phyloP scores from a whole-genome alignment of 2,329 filamentous ascomycete species.

The Neobulgaria alba region DNA sequence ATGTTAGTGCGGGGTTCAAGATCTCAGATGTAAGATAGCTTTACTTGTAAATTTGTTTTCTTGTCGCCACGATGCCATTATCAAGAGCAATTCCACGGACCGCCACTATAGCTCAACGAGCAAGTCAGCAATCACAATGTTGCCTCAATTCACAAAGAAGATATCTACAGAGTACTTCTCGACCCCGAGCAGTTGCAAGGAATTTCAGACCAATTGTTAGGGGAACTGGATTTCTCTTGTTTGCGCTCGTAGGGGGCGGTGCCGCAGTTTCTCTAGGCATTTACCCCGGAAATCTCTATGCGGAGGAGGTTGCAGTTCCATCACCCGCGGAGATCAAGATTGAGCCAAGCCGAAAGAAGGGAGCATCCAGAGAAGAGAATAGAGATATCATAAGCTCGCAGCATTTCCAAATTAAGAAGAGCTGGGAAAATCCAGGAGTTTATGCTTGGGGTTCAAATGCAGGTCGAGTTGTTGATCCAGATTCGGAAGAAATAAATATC shows the following conservation, averaged over 20 bases:
- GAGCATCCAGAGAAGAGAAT: constrained; percentile 59
- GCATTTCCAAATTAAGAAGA: constrained; percentile 79
- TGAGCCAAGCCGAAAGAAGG: constrained; percentile 53
- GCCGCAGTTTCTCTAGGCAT: neutral
- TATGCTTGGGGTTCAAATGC: constrained; percentile 90
- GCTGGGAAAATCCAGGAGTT: constrained; percentile 74
- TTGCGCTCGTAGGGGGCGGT: constrained; percentile 11
- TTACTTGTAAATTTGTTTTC: neutral
- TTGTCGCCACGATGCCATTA: constrained; percentile 14
- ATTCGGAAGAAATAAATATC: constrained; percentile 66
- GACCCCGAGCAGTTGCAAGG: constrained; percentile 12
- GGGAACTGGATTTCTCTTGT: constrained; percentile 12
- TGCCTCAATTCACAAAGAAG: constrained; percentile 11
- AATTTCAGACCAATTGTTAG: constrained; percentile 5
- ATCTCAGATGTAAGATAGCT: neutral
- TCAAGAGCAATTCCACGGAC: constrained; percentile 11
- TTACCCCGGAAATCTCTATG: neutral
- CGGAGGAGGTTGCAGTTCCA: constrained; percentile 24
- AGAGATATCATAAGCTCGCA: constrained; percentile 73
- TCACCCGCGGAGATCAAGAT: constrained; percentile 50
- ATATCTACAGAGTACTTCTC: constrained; percentile 14
- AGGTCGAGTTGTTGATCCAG: constrained; percentile 77
- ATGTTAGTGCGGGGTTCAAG: constrained; percentile 1
- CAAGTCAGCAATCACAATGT: constrained; percentile 7
- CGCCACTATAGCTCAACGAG: constrained; percentile 11